These are phyloP conservation scores for Fusarium avenaceum DNA, from an alignment of 2,329 filamentous ascomycete species.

Conservation along the genomic window DNA sequence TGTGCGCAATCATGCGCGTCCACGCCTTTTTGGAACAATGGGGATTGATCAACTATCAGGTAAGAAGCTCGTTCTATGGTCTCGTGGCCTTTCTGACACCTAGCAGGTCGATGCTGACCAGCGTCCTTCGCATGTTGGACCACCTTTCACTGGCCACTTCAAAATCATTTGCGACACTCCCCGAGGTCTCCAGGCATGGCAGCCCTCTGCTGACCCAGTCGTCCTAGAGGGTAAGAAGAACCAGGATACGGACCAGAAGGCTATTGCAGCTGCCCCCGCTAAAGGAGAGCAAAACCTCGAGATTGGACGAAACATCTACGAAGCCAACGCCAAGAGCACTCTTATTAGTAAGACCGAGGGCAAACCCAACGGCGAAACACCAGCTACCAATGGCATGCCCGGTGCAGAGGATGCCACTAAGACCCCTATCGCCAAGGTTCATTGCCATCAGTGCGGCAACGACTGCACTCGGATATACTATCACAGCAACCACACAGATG, in stretches of 20 bases:
- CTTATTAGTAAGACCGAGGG: constrained; percentile 78
- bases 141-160: constrained; percentile 98
- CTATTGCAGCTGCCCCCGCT: constrained; percentile 72
- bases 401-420: constrained; percentile 73
- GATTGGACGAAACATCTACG: constrained; percentile 94
- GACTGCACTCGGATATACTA: constrained; percentile 81
- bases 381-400: constrained; percentile 73
- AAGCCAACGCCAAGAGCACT: constrained; percentile 83
- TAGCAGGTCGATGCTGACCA: constrained; percentile 93
- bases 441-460: constrained; percentile 92
- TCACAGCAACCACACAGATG: constrained; percentile 68
- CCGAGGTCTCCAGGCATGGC: constrained; percentile 92
- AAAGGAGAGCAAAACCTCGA: constrained; percentile 93
- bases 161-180: constrained; percentile 96
- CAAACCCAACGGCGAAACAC: constrained; percentile 82
- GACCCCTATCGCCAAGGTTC: constrained; percentile 75
- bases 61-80: constrained; percentile 54
- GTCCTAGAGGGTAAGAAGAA: constrained; percentile 72
- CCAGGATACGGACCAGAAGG: constrained; percentile 79
- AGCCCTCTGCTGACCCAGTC: constrained; percentile 84
- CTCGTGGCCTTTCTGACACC: constrained; percentile 49
- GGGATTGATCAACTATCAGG: constrained; percentile 99
- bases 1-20: constrained; percentile 99
- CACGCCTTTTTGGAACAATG: constrained; percentile 98
- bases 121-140: constrained; percentile 92